Percentiles rank a stretch among this genome's conserved stretches.
phyloP scores from a whole-genome alignment of 768 basidiomycete species.

The Suillus spraguei region DNA sequence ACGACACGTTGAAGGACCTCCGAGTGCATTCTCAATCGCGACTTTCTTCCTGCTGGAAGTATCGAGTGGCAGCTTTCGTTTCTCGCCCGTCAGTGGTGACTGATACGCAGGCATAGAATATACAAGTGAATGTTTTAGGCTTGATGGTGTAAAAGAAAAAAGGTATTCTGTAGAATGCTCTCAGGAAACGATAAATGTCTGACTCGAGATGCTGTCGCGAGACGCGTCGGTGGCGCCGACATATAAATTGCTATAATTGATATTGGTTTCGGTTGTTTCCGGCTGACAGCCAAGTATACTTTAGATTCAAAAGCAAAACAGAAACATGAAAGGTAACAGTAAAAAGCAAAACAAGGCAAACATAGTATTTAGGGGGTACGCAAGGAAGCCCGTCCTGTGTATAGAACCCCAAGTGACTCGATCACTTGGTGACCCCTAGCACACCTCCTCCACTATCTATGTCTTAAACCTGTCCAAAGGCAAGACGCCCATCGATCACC shows the following conservation, averaged over 20 bases:
- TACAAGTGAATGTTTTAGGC: neutral
- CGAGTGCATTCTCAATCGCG: constrained; percentile 26
- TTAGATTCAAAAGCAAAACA: too few relatives aligned
- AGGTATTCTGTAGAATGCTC: neutral
- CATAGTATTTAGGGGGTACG: neutral
- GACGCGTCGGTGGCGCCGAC: constrained; percentile 18
- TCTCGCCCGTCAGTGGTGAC: constrained; percentile 26
- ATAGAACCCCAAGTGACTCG: neutral
- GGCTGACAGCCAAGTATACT: too few relatives aligned
- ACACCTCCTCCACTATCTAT: neutral
- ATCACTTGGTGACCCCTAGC: neutral
- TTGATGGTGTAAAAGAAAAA: neutral
- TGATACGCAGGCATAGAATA: constrained; percentile 24
- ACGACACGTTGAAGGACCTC: constrained; percentile 12
- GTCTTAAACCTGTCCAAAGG: constrained; percentile 42
- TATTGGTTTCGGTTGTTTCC: constrained; percentile 1
- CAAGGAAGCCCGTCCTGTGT: neutral
- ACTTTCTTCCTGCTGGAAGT: constrained; percentile 29
- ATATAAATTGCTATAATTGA: neutral
- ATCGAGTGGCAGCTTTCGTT: constrained; percentile 32
- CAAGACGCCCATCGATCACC: constrained; percentile 70
- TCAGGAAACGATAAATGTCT: neutral
- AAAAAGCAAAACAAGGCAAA: neutral
- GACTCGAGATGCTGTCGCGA: neutral
- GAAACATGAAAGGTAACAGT: neutral